phyloP scores from a whole-genome alignment of 148 eudicot genomes.

The Euryodendron excelsum region DNA sequence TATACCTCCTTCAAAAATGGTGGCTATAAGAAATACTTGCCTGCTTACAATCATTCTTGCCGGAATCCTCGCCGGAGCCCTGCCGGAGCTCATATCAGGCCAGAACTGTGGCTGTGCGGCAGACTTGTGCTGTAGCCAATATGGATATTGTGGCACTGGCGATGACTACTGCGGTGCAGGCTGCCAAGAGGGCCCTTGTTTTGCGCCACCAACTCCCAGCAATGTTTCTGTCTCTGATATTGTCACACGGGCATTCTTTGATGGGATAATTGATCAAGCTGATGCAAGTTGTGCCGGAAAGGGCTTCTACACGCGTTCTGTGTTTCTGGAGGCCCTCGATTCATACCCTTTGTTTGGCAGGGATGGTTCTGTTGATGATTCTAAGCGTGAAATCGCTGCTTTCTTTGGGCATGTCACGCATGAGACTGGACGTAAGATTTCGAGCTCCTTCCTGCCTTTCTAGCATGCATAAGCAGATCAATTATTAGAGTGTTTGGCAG shows the following conservation, averaged over 20 bases:
- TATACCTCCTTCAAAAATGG: no score
- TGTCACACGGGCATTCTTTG: slow-evolving; percentile 44
- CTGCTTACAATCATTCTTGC: slow-evolving; percentile 8
- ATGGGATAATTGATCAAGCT: slow-evolving; percentile 40
- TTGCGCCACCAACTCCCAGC: neutral
- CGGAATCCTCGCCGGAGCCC: slow-evolving; percentile 15
- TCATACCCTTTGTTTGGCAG: slow-evolving; percentile 41
- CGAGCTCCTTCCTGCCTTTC: neutral
- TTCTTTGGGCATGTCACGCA: slow-evolving; percentile 62
- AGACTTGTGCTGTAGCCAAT: slow-evolving; percentile 43
- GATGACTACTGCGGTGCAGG: slow-evolving; percentile 53
- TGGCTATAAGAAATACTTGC: neutral
- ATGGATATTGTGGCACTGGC: slow-evolving; percentile 47
- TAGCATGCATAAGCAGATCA: no score
- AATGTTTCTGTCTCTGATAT: slow-evolving; percentile 32
- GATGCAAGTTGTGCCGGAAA: no score
- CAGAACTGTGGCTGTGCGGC: slow-evolving; percentile 49
- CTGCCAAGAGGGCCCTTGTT: slow-evolving; percentile 51
- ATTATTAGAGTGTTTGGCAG: no score
- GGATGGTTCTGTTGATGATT: slow-evolving; percentile 36
- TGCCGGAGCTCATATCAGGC: slow-evolving; percentile 18
- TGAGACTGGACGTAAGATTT: slow-evolving; percentile 57
- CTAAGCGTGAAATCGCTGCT: slow-evolving; percentile 59
- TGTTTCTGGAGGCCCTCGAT: slow-evolving; percentile 38
- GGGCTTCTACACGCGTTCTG: slow-evolving; percentile 42